Evolutionary conservation across 805 yeast genomes (phyloP), one percentile per base, ranked within the genome.

Genomic region (Schizosaccharomyces cryophilus): DNA sequence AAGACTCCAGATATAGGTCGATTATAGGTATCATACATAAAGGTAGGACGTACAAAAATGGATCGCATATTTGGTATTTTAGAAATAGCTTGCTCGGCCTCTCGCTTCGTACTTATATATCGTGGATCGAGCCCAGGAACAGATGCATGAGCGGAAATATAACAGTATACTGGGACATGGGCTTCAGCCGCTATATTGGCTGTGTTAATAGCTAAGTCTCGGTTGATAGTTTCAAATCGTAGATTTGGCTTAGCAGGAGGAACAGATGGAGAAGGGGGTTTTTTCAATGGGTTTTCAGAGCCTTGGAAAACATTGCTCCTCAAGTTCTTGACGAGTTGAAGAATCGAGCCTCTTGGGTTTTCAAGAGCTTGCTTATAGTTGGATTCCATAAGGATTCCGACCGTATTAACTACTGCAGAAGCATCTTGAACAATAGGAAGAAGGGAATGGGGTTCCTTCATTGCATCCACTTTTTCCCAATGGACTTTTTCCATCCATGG

Each of bases 371-470:
- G n/a, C 54, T 59, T 59, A 47, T 59, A 59, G 26, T 59, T 42
- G 31, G n/a, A 24, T 59, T 59, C 61, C 54, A 59, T 38, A 35
- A 59, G 42, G 19, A 59, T 59, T 17, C 61, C 61, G 13, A 45
- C 54, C 7, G 54, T 42, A 17, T 59, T 42, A 17, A 59, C 55
- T n/a, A 59, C 58, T 9, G 55, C 58, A 19, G 35, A 29, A 31
- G 51, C 26, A 40, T 19, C 38, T 2, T 21, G 26, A 19, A 42
- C 35, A 21, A 38, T 11, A 13, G 54, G 54, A 21, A 21, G 26
- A 24, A 42, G 35, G 17, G 61, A 21, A 11, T 40, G 17, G 4
- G 61, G 58, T 9, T 59, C 61, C 15, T 26, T 42, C 26, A 19
- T 21, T 9, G 19, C 61, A 42, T 59, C 61, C 17, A n/a, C 26